Evolutionary conservation across 306 rosid species (phyloP).

Genomic region (Alnus glutinosa): DNA sequence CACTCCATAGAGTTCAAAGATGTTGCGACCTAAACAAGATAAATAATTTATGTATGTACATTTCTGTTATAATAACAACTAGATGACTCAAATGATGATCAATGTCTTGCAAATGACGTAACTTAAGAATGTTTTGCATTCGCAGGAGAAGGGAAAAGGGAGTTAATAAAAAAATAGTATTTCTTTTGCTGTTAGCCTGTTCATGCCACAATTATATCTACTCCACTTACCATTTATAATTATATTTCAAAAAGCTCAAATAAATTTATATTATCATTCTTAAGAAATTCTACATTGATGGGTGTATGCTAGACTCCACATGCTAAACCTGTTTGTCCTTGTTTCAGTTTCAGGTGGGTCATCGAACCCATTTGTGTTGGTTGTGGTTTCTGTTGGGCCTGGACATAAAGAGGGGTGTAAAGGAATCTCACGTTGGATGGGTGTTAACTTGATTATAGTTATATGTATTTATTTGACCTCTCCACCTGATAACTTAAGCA

Average conservation of each 20-base stretch:
- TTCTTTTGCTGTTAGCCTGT: not conserved
- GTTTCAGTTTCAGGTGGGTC: no score
- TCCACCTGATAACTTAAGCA: not conserved
- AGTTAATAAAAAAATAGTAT: not conserved
- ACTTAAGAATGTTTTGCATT: not conserved
- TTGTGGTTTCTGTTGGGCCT: no score
- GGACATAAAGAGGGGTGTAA: no score
- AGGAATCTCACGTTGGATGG: no score
- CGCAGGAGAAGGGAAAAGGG: not conserved
- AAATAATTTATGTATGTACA: conserved; percentile 5
- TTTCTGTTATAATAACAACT: conserved; percentile 2
- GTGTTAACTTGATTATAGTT: no score
- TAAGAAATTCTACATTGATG: not conserved
- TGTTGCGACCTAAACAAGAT: conserved; percentile 69
- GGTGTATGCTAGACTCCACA: not conserved
- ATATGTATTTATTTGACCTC: not conserved
- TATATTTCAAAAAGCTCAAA: not conserved
- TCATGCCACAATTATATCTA: not conserved
- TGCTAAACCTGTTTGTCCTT: no score
- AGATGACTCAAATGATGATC: conserved; percentile 15
- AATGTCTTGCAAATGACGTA: not conserved
- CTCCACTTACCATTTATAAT: not conserved
- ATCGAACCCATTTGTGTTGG: no score
- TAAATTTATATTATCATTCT: not conserved
- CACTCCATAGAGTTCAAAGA: conserved; percentile 85